These are phyloP conservation scores for Diaporthe citriasiana DNA, from an alignment of 2,329 filamentous ascomycete genomes.

Conservation along the genomic window DNA sequence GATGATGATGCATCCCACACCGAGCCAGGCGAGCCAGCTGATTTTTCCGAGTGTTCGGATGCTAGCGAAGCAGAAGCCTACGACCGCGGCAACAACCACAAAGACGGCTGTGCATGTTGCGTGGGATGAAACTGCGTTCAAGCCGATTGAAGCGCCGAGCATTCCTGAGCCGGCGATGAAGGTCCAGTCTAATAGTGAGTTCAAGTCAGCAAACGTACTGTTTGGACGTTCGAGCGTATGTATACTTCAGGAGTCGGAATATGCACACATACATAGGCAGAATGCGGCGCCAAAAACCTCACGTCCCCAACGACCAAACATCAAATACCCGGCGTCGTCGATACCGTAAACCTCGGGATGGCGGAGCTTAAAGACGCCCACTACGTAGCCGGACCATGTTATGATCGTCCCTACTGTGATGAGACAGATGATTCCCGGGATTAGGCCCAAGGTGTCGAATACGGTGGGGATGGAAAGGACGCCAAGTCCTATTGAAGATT, in stretches of 20 bases:
- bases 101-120: conserved; percentile 48
- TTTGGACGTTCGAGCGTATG: rapidly evolving
- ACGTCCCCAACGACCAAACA: conserved; percentile 25
- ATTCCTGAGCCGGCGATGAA: conserved; percentile 47
- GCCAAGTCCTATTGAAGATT: conserved; percentile 10
- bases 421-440: conserved; percentile 18
- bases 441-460: conserved; percentile 21
- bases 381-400: conserved; percentile 22
- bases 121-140: conserved; percentile 49
- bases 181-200: conserved; percentile 30
- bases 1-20: conserved; percentile 63
- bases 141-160: conserved; percentile 44
- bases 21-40: conserved; percentile 55
- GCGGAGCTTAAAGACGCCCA: neutral
- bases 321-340: conserved; percentile 1
- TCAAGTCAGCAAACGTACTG: conserved; percentile 31
- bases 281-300: conserved; percentile 12
- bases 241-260: neutral
- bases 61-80: conserved; percentile 46
- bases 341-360: conserved; percentile 22
- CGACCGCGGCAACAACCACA: conserved; percentile 46
- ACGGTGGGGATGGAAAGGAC: conserved; percentile 22
- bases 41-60: conserved; percentile 44
- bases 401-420: neutral
- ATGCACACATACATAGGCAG: conserved; percentile 3